phyloP scores from a whole-genome alignment of 768 basidiomycete species.

The Fistulinella prunicolor region DNA sequence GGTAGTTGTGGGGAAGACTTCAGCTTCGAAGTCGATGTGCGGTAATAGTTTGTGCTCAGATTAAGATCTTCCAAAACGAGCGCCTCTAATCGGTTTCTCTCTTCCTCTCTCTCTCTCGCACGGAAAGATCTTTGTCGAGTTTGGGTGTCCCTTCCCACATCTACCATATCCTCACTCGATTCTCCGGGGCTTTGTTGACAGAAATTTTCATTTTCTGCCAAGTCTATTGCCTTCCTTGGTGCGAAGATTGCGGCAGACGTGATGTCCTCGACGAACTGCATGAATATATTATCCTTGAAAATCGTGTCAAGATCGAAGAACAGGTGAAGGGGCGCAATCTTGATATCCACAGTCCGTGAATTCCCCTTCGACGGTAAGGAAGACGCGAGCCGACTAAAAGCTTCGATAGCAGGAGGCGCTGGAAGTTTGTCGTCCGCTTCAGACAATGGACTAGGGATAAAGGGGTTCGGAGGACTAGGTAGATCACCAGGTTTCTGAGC shows the following conservation, averaged over 20 bases:
- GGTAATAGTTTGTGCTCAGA: conserved; percentile 46
- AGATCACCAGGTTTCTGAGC: conserved; percentile 14
- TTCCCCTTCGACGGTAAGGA: conserved; percentile 1
- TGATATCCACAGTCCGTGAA: conserved; percentile 29
- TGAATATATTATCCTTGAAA: conserved; percentile 36
- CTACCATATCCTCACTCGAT: conserved; percentile 12
- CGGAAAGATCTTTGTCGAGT: conserved; percentile 17
- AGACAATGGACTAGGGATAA: conserved; percentile 17
- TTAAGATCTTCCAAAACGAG: conserved; percentile 60
- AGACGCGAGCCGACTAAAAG: conserved; percentile 6
- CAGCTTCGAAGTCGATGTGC: conserved; percentile 2
- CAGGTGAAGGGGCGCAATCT: conserved; percentile 65
- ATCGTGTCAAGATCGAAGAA: conserved; percentile 63
- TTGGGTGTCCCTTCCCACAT: conserved; percentile 21
- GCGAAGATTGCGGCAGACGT: conserved; percentile 19
- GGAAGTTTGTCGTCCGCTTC: conserved; percentile 13
- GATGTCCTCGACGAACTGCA: conserved; percentile 50
- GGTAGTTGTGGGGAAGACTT: conserved; percentile 9
- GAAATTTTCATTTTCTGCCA: neutral
- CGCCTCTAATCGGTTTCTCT: conserved; percentile 44
- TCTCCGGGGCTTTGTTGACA: conserved; percentile 4
- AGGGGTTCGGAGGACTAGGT: conserved; percentile 16
- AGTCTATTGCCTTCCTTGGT: conserved; percentile 3
- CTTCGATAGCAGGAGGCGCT: conserved; percentile 19
- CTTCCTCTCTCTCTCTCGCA: conserved; percentile 32